Evolutionary conservation across 768 basidiomycete species (phyloP).

Genomic region (Dacryopinax primogenitus): DNA sequence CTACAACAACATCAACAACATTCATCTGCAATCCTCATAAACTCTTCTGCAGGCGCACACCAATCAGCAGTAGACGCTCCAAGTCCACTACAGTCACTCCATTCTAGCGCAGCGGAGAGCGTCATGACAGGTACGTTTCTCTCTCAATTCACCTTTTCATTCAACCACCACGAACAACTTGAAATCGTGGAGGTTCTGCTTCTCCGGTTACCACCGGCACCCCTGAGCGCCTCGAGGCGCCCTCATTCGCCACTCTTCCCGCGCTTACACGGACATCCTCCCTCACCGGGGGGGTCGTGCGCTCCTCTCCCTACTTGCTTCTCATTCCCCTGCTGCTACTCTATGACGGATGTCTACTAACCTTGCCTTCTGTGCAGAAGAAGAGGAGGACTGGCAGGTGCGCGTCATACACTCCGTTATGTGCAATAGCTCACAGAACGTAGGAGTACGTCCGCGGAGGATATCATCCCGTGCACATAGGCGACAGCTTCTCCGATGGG

Average conservation of each 20-base stretch:
- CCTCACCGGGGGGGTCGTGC: not conserved
- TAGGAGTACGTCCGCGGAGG: slow-evolving; percentile 32
- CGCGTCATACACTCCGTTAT: not conserved
- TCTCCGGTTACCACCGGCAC: too few relatives aligned
- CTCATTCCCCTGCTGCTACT: slow-evolving; percentile 1
- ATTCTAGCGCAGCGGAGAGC: not conserved
- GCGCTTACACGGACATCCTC: too few relatives aligned
- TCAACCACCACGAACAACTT: too few relatives aligned
- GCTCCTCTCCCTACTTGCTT: not conserved
- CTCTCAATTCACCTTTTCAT: slow-evolving; percentile 9
- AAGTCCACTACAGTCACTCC: not conserved
- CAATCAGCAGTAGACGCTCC: too few relatives aligned
- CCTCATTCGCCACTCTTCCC: too few relatives aligned
- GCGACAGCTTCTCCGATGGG: slow-evolving; percentile 70
- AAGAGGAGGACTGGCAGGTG: slow-evolving; percentile 2
- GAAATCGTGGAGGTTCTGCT: too few relatives aligned
- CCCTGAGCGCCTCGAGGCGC: too few relatives aligned
- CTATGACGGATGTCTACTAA: not conserved
- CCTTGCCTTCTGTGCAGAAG: not conserved
- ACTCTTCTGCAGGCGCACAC: too few relatives aligned
- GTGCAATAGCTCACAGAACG: not conserved
- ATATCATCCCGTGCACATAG: slow-evolving; percentile 51
- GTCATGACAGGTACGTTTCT: slow-evolving; percentile 6
- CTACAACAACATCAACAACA: too few relatives aligned
- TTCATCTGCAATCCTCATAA: too few relatives aligned